A percentile compares a stretch with the other conserved stretches of the same genome.
These are phyloP conservation scores for Somion occarium DNA, from an alignment of 1,284 basidiomycete species.

Conservation along the genomic window DNA sequence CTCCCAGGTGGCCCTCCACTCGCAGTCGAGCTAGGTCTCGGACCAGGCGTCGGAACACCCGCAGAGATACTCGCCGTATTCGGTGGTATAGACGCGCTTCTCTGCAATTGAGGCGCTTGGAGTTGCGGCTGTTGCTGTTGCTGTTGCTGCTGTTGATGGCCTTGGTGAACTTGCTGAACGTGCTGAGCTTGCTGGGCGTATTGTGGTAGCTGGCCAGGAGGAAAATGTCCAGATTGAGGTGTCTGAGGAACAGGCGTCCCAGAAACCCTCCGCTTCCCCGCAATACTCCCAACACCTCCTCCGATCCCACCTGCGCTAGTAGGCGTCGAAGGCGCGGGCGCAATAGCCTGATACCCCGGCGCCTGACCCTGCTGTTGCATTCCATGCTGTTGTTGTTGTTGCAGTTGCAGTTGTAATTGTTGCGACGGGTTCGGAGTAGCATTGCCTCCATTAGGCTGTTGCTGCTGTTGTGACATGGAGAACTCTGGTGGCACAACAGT, in stretches of 20 bases:
- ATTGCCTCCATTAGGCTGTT: neutral
- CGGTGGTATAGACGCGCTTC: conserved; percentile 7
- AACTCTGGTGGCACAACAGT: conserved; percentile 17
- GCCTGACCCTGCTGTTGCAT: conserved; percentile 21
- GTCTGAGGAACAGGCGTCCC: conserved; percentile 17
- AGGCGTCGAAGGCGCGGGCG: conserved; percentile 20
- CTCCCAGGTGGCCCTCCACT: conserved; percentile 13
- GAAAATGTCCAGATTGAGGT: conserved; percentile 2
- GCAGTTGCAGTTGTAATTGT: conserved; percentile 2
- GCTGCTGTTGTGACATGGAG: conserved; percentile 1
- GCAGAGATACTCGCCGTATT: conserved; percentile 10
- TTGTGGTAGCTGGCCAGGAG: too few species aligned
- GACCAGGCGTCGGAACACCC: neutral
- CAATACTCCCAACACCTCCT: conserved; percentile 5
- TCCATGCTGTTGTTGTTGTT: too few species aligned
- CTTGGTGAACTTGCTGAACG: conserved; percentile 10
- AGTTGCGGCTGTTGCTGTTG: neutral
- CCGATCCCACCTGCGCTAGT: conserved; percentile 12
- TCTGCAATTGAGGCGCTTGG: conserved; percentile 7
- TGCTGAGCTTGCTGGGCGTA: too few species aligned
- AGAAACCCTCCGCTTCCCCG: conserved; percentile 18
- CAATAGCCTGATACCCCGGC: conserved; percentile 21
- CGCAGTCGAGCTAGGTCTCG: conserved; percentile 8
- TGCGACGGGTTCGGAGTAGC: neutral
- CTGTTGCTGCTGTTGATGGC: conserved; percentile 9